Conservation (phyloP, 2,329 filamentous ascomycete species). For the Bipolaris oryzae region DNA sequence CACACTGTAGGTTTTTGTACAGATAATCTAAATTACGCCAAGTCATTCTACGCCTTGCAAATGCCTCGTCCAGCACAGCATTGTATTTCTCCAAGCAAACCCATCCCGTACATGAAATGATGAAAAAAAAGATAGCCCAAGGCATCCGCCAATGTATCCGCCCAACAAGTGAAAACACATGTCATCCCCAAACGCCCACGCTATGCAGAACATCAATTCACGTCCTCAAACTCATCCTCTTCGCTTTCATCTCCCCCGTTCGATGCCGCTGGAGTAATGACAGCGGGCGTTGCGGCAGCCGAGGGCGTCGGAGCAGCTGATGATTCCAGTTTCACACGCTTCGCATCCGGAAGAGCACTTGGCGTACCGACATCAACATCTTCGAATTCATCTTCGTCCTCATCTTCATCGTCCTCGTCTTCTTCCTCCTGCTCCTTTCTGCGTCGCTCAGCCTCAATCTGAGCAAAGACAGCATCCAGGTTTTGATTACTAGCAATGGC, state of each 20-base stretch:
- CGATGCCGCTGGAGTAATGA: slow-evolving; percentile 48
- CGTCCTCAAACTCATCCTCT: slow-evolving; percentile 56
- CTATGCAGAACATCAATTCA: slow-evolving; percentile 36
- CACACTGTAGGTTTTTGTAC: neutral
- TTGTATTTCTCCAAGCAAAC: neutral
- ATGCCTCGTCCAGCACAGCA: neutral
- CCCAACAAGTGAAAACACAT: neutral
- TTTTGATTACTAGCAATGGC: slow-evolving; percentile 59
- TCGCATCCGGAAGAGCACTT: slow-evolving; percentile 53
- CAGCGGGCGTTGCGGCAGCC: slow-evolving; percentile 42
- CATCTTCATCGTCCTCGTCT: slow-evolving; percentile 46
- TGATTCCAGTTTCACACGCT: slow-evolving; percentile 66
- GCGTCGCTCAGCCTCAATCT: slow-evolving; percentile 63
- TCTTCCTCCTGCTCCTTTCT: slow-evolving; percentile 52
- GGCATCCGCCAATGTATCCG: neutral
- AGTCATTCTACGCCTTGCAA: neutral
- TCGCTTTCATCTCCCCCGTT: slow-evolving; percentile 55
- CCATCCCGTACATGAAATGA: neutral
- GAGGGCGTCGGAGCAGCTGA: slow-evolving; percentile 45
- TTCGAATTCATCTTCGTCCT: slow-evolving; percentile 26
- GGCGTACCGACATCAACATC: slow-evolving; percentile 43
- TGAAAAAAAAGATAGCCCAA: neutral
- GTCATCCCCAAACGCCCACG: slow-evolving; percentile 15
- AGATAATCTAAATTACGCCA: neutral
- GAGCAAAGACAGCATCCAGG: slow-evolving; percentile 72